These are phyloP conservation scores for Starmerella bacillaris DNA, from an alignment of 805 yeast species.

Conservation along the genomic window DNA sequence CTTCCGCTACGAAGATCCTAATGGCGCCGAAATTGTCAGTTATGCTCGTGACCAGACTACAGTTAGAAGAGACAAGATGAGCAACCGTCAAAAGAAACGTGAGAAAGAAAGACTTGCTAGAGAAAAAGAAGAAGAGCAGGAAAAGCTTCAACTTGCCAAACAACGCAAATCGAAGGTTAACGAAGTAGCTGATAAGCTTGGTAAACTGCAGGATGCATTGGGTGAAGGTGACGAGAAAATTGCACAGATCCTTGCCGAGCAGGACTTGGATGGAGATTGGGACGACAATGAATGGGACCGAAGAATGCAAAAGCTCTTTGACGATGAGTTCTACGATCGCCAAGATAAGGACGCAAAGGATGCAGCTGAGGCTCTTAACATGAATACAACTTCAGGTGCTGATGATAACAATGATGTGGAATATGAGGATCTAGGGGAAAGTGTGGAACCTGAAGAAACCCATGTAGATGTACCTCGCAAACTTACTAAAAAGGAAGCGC, in stretches of 20 bases:
- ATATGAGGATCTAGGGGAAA: conserved; percentile 28
- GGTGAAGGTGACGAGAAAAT: conserved; percentile 41
- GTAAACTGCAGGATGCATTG: conserved; percentile 45
- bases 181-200: conserved; percentile 54
- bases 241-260: conserved; percentile 51
- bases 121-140: conserved; percentile 34
- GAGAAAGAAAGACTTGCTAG: conserved; percentile 44
- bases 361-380: conserved; percentile 36
- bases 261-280: conserved; percentile 70
- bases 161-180: conserved; percentile 62
- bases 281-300: conserved; percentile 82
- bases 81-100: conserved; percentile 66
- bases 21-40: conserved; percentile 74
- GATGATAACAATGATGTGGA: conserved; percentile 20
- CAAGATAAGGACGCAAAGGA: conserved; percentile 24
- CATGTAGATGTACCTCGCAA: conserved; percentile 26
- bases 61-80: conserved; percentile 58
- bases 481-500: conserved; percentile 42
- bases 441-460: conserved; percentile 20
- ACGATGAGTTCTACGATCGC: conserved; percentile 62
- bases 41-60: conserved; percentile 90
- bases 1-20: conserved; percentile 85
- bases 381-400: conserved; percentile 27
- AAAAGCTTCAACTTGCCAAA: conserved; percentile 44
- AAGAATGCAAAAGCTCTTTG: conserved; percentile 66